Evolutionary conservation across 345 rosid genomes (phyloP).

Genomic region (Mangifera indica): DNA sequence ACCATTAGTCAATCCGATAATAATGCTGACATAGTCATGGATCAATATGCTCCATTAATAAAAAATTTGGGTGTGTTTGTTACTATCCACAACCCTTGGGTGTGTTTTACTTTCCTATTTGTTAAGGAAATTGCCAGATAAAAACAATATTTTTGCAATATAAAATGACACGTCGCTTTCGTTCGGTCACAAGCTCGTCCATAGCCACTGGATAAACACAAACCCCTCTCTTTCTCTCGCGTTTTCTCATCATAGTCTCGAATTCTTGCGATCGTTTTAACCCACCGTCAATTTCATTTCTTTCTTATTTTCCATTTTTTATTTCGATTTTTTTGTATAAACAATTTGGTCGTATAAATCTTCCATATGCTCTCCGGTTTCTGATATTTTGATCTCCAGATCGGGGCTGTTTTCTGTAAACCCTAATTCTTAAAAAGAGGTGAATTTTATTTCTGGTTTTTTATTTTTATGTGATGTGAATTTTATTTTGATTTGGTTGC

Average conservation of each 20-base stretch:
- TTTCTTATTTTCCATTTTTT: background rate
- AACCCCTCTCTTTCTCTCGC: background rate
- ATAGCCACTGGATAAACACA: conserved; percentile 9
- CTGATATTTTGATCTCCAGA: conserved; percentile 21
- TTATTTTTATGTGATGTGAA: background rate
- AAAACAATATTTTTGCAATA: too few relatives aligned
- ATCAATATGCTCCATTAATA: too few relatives aligned
- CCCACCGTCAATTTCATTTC: conserved; percentile 10
- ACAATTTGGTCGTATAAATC: background rate
- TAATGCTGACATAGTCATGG: too few relatives aligned
- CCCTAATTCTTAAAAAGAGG: conserved; percentile 13
- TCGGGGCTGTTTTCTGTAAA: conserved; percentile 18
- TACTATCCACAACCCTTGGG: too few relatives aligned
- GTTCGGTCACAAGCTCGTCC: background rate
- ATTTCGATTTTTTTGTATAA: background rate
- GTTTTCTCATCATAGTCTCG: background rate
- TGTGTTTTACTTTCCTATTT: too few relatives aligned
- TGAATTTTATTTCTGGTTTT: conserved; percentile 3
- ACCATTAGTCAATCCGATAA: too few relatives aligned
- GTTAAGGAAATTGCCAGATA: too few relatives aligned
- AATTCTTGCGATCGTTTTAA: conserved; percentile 17
- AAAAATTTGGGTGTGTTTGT: too few relatives aligned
- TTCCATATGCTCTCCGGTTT: background rate
- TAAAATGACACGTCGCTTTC: background rate
- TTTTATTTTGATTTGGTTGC: background rate